phyloP scores from a whole-genome alignment of 23 red algal species.

The Gracilaria vermiculophylla region DNA sequence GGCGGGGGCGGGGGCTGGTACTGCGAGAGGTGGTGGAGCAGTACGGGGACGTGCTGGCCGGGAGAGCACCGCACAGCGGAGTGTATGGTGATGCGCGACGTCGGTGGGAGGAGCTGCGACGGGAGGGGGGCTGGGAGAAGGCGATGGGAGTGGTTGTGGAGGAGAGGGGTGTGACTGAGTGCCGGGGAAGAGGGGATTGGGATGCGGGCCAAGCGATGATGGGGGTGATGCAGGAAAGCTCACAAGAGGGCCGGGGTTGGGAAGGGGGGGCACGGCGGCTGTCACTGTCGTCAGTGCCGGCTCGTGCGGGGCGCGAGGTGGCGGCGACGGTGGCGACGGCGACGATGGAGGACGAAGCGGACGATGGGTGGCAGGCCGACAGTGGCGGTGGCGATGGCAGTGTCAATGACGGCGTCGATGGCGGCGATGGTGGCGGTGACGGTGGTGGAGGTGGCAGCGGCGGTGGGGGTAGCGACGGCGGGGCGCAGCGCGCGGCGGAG shows the following conservation, averaged over 20 bases:
- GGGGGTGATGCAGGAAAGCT: constrained; percentile 5
- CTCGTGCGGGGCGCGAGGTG: not conserved
- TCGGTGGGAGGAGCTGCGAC: constrained; percentile 23
- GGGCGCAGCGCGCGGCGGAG: not conserved
- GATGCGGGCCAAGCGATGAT: not conserved
- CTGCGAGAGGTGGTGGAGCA: constrained; percentile 46
- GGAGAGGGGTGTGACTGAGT: too few species aligned
- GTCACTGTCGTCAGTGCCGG: not conserved
- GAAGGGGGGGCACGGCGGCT: not conserved
- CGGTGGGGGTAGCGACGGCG: not conserved
- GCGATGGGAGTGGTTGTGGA: not conserved
- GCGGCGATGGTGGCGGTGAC: not conserved
- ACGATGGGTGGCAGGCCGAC: not conserved
- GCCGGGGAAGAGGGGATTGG: not conserved
- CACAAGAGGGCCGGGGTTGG: not conserved
- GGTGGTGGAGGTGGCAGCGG: not conserved
- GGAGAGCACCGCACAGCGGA: constrained; percentile 8
- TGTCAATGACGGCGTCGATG: not conserved
- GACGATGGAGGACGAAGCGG: not conserved
- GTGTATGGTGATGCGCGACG: constrained; percentile 16
- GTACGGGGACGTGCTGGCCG: constrained; percentile 25
- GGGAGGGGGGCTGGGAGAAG: not conserved
- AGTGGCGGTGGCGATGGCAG: not conserved
- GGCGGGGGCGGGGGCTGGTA: constrained; percentile 4
- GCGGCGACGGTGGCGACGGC: not conserved